These are phyloP conservation scores for Brasenia schreberi DNA, from an alignment of 164 flowering plant genomes.

Conservation along the genomic window DNA sequence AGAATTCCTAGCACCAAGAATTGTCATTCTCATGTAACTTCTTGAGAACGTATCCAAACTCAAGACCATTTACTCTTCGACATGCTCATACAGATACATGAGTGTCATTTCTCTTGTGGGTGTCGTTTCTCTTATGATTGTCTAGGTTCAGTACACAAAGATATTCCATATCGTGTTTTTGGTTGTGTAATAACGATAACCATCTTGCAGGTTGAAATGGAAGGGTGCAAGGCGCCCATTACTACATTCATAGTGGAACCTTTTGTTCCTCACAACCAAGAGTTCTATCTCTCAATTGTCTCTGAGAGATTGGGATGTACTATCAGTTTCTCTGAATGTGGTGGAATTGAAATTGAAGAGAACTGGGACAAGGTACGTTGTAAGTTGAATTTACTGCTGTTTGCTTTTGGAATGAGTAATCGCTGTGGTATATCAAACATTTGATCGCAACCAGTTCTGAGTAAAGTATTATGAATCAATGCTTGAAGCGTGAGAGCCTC, in stretches of 20 bases:
- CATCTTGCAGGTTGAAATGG: constrained; percentile 73
- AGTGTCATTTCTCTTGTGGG: too few species aligned
- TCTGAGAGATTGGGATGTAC: constrained; percentile 86
- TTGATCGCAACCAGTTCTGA: background rate
- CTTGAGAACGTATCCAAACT: too few species aligned
- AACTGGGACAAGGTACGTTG: constrained; percentile 87
- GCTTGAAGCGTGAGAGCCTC: background rate
- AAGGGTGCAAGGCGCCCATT: constrained; percentile 88
- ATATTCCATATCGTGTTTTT: too few species aligned
- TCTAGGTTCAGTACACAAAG: too few species aligned
- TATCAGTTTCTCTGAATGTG: constrained; percentile 89
- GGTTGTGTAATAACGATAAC: too few species aligned
- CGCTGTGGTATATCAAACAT: background rate
- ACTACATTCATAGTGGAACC: constrained; percentile 93
- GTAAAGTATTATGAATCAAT: background rate
- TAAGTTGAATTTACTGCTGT: background rate
- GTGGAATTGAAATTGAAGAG: constrained; percentile 95
- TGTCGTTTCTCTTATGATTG: too few species aligned
- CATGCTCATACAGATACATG: too few species aligned
- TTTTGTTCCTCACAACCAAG: constrained; percentile 77
- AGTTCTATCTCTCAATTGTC: constrained; percentile 63
- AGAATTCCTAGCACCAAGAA: too few species aligned
- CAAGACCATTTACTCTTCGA: too few species aligned
- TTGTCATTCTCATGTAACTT: too few species aligned
- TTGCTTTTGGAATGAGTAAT: background rate